These are phyloP conservation scores for Coemansia sp. DNA, from an alignment of 192 early-diverging fungal genomes.

Conservation along the genomic window DNA sequence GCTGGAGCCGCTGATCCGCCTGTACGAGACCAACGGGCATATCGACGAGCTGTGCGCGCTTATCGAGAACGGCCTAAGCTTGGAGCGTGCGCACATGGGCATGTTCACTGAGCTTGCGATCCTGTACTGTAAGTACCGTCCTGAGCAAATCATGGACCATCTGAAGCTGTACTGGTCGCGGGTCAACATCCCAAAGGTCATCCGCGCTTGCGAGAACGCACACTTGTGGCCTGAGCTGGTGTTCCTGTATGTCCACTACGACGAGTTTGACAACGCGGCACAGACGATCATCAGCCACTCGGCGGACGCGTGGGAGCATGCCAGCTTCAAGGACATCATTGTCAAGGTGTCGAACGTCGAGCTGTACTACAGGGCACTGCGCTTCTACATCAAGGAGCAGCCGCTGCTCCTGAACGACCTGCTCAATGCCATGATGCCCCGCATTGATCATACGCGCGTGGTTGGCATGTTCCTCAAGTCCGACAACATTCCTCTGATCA, in stretches of 20 bases:
- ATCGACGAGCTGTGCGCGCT: conserved; percentile 89
- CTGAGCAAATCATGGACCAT: conserved; percentile 96
- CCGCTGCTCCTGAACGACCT: conserved; percentile 93
- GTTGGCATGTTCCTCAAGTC: conserved; percentile 98
- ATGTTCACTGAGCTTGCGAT: conserved; percentile 99
- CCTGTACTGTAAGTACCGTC: conserved; percentile 94
- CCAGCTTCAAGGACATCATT: conserved; percentile 93
- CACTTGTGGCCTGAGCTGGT: conserved; percentile 98
- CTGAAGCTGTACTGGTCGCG: conserved; percentile 96
- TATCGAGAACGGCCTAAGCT: conserved; percentile 89
- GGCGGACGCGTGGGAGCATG: conserved; percentile 95
- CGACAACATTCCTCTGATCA: conserved; percentile 96
- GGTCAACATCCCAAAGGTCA: conserved; percentile 99
- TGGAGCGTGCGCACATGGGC: conserved; percentile 99
- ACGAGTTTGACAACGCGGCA: conserved; percentile 98
- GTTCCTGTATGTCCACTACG: conserved; percentile 98
- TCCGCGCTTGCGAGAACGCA: conserved; percentile 85
- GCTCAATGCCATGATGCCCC: conserved; percentile 80
- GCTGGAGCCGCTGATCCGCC: conserved; percentile 80
- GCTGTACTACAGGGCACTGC: conserved; percentile 97
- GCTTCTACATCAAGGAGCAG: conserved; percentile 96
- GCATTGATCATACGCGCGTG: conserved; percentile 96
- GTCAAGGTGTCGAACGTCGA: conserved; percentile 97
- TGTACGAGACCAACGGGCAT: conserved; percentile 87
- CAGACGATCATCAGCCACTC: conserved; percentile 95